phyloP scores from a whole-genome alignment of 768 basidiomycete species.

The Tulasnella sp. region DNA sequence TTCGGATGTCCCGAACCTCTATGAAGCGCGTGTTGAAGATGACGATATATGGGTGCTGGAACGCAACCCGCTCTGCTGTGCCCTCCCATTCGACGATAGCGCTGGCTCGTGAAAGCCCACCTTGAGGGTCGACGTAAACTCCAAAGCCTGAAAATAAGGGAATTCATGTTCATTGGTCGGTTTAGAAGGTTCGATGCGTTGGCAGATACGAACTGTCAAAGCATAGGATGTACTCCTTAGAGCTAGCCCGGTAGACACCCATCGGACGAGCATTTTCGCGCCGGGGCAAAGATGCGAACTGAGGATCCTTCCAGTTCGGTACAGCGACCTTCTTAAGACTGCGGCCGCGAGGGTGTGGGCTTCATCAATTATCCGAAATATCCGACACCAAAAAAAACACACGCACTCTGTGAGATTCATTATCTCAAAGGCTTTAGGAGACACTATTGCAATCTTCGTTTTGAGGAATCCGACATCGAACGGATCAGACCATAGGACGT shows the following conservation, averaged over 20 bases:
- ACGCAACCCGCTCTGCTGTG: slow-evolving; percentile 75
- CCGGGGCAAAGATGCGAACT: slow-evolving; percentile 57
- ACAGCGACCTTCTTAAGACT: slow-evolving; percentile 86
- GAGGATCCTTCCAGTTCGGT: slow-evolving; percentile 65
- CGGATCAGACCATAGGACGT: slow-evolving; percentile 85
- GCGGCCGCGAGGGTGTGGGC: slow-evolving; percentile 3
- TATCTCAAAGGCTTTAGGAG: slow-evolving; percentile 91
- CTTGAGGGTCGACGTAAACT: slow-evolving; percentile 83
- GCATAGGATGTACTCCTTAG: slow-evolving; percentile 81
- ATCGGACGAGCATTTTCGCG: slow-evolving; percentile 72
- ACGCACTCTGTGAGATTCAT: slow-evolving; percentile 90
- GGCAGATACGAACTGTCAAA: slow-evolving; percentile 57
- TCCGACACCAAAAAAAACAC: slow-evolving; percentile 4
- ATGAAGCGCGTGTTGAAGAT: slow-evolving; percentile 85
- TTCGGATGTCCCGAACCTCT: slow-evolving; percentile 76
- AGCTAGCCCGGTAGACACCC: slow-evolving; percentile 80
- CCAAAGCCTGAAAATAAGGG: slow-evolving; percentile 56
- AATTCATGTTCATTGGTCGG: too few species aligned
- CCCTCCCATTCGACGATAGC: slow-evolving; percentile 92
- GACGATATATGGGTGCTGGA: slow-evolving; percentile 80
- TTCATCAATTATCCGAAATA: too few species aligned
- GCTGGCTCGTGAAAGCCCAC: slow-evolving; percentile 59
- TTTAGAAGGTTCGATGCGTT: too few species aligned
- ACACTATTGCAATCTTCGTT: slow-evolving; percentile 85
- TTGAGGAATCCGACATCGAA: slow-evolving; percentile 88